Conservation (phyloP, 768 basidiomycete species). For the Rubroboletus pulcherrimus region DNA sequence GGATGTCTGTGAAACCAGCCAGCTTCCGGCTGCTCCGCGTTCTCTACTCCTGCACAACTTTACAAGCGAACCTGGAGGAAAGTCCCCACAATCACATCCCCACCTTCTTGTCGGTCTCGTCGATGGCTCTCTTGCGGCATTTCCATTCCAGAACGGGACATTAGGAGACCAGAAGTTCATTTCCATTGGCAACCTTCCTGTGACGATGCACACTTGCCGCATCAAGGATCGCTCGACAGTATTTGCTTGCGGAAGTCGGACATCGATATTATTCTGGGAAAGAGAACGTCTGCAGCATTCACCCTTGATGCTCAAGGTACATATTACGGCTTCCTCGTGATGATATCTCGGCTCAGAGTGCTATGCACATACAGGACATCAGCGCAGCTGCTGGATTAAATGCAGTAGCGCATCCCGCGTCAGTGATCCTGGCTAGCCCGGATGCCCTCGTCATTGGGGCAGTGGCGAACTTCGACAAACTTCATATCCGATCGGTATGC, state of each 20-base stretch:
- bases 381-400: constrained; percentile 50
- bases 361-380: constrained; percentile 42
- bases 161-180: constrained; percentile 53
- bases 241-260: constrained; percentile 68
- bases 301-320: constrained; percentile 67
- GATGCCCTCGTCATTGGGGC: constrained; percentile 60
- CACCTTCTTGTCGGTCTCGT: constrained; percentile 71
- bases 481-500: constrained; percentile 76
- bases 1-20: constrained; percentile 23
- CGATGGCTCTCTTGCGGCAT: constrained; percentile 67
- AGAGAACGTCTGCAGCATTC: constrained; percentile 62
- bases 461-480: constrained; percentile 65
- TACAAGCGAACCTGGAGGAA: constrained; percentile 35
- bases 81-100: constrained; percentile 38
- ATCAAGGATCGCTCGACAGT: constrained; percentile 55
- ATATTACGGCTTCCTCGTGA: background rate
- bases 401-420: constrained; percentile 43
- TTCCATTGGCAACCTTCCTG: constrained; percentile 64
- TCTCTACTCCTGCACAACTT: constrained; percentile 59
- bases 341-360: background rate
- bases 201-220: constrained; percentile 52
- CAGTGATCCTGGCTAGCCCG: constrained; percentile 56
- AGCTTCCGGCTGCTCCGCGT: constrained; percentile 42
- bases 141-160: constrained; percentile 40
- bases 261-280: constrained; percentile 67